Percentiles rank a stretch among this genome's conserved stretches.
Conservation (phyloP, 192 early-diverging fungal genomes). For the Phycomyces nitens region DNA sequence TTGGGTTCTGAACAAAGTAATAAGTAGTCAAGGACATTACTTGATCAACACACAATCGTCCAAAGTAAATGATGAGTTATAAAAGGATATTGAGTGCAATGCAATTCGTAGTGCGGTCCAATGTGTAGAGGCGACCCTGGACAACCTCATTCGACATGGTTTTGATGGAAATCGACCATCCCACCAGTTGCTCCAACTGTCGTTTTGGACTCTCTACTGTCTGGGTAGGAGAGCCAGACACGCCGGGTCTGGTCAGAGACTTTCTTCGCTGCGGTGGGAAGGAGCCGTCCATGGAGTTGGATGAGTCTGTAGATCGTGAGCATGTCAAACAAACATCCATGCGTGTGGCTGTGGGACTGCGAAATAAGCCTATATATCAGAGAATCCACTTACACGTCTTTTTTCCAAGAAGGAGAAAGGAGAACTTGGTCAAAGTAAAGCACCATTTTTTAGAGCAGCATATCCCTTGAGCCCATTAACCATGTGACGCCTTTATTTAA, state of each 20-base stretch:
- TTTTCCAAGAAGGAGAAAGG: background rate
- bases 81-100: conserved; percentile 63
- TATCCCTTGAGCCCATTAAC: background rate
- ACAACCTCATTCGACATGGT: conserved; percentile 47
- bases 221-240: background rate
- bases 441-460: background rate
- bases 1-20: conserved; percentile 17
- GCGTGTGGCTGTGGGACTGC: background rate
- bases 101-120: conserved; percentile 56
- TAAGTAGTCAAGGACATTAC: background rate
- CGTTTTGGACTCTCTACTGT: background rate
- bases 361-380: background rate
- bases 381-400: too few species aligned
- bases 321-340: too few species aligned
- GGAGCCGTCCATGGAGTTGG: too few species aligned
- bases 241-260: background rate
- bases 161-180: conserved; percentile 43
- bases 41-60: too few species aligned
- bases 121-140: conserved; percentile 55
- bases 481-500: too few species aligned
- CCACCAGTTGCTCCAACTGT: conserved; percentile 44
- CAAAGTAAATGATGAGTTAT: background rate
- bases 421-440: too few species aligned
- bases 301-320: too few species aligned
- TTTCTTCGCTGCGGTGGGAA: background rate